Evolutionary conservation across 306 rosid species (phyloP).

Genomic region (Luffa acutangula): DNA sequence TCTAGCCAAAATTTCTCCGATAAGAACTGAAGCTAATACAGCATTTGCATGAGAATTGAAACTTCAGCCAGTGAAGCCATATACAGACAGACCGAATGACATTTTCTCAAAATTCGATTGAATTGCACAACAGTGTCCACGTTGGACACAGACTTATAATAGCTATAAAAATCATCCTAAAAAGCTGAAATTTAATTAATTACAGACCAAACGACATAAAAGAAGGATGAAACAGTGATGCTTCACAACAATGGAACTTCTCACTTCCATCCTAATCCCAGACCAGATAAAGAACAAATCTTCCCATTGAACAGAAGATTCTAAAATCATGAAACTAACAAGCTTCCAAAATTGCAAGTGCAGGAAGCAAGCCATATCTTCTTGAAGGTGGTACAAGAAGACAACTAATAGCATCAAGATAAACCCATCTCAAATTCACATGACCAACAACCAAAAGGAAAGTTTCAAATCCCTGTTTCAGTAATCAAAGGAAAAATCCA

Average conservation of each 20-base stretch:
- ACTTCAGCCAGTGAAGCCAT: background rate
- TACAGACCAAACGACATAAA: background rate
- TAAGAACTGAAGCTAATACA: background rate
- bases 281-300: background rate
- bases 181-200: background rate
- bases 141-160: background rate
- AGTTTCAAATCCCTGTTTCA: background rate
- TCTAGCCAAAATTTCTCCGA: background rate
- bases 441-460: background rate
- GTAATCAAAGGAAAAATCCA: background rate
- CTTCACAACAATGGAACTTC: background rate
- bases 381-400: background rate
- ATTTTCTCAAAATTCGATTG: background rate
- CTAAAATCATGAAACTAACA: background rate
- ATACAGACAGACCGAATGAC: background rate
- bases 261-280: background rate
- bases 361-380: background rate
- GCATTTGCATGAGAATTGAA: background rate
- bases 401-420: background rate
- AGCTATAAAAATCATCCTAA: background rate
- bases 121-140: background rate
- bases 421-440: background rate
- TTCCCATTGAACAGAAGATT: background rate
- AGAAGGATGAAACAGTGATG: background rate
- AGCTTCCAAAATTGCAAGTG: background rate